Percentiles rank a stretch among this genome's conserved stretches.
Evolutionary conservation across 257 asterid genomes (phyloP).

Genomic region (Jaltomata sinuosa): DNA sequence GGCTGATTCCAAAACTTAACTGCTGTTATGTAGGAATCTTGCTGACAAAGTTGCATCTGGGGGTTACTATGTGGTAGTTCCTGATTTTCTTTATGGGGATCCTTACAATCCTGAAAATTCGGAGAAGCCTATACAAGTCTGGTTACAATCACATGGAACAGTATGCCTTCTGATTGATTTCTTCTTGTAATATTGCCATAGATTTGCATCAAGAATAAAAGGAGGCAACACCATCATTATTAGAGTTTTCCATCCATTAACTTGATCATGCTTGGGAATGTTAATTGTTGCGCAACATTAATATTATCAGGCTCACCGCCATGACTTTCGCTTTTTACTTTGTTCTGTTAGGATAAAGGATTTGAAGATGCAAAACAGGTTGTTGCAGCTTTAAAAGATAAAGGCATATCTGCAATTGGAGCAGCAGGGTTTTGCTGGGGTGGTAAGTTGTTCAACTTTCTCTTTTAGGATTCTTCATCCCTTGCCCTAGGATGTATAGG

Average conservation of each 20-base stretch:
- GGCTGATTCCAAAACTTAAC: neutral
- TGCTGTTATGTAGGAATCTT: slow-evolving; percentile 36
- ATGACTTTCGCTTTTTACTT: neutral
- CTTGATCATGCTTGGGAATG: neutral
- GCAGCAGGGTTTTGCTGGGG: slow-evolving; percentile 42
- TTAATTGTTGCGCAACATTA: neutral
- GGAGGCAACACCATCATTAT: neutral
- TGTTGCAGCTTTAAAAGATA: slow-evolving; percentile 13
- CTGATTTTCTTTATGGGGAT: slow-evolving; percentile 57
- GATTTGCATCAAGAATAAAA: neutral
- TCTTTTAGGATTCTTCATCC: neutral
- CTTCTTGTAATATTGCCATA: neutral
- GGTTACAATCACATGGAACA: slow-evolving; percentile 38
- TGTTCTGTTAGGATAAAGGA: slow-evolving; percentile 17
- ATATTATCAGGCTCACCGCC: neutral
- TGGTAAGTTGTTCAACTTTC: slow-evolving; percentile 6
- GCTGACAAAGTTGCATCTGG: slow-evolving; percentile 62
- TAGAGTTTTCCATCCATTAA: neutral
- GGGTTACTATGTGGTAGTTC: slow-evolving; percentile 57
- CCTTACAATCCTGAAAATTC: slow-evolving; percentile 31
- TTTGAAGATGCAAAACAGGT: slow-evolving; percentile 21
- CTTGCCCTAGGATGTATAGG: neutral
- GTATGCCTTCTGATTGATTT: slow-evolving; percentile 19
- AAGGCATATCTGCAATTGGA: slow-evolving; percentile 26
- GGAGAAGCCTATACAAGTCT: slow-evolving; percentile 20